phyloP scores from a whole-genome alignment of 768 basidiomycete genomes.

The Suillus clintonianus region DNA sequence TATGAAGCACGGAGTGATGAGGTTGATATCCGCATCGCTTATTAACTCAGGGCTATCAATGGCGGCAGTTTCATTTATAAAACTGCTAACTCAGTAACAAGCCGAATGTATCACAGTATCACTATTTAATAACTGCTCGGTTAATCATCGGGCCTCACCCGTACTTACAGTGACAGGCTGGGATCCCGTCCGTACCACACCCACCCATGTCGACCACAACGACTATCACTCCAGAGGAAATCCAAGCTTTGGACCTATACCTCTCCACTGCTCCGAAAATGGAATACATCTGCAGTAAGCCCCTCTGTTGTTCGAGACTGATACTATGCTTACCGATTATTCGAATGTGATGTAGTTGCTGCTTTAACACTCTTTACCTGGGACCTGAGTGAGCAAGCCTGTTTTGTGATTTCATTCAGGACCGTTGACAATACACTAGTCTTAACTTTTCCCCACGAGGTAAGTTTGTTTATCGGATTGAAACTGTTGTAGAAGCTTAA shows the following conservation, averaged over 20 bases:
- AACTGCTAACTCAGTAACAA: neutral
- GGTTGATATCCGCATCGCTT: neutral
- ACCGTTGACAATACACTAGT: neutral
- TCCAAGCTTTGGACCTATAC: neutral
- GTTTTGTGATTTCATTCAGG: neutral
- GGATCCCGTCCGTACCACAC: neutral
- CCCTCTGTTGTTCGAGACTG: neutral
- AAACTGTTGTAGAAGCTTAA: neutral
- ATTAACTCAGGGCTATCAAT: neutral
- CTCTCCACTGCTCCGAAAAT: neutral
- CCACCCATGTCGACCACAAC: constrained; percentile 1
- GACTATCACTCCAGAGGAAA: neutral
- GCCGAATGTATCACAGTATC: neutral
- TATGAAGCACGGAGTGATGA: neutral
- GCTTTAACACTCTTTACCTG: neutral
- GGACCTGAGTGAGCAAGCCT: constrained; percentile 1
- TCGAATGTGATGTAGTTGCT: neutral
- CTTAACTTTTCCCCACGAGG: constrained; percentile 5
- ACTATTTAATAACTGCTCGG: neutral
- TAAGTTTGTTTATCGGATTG: neutral
- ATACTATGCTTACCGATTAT: too few relatives aligned
- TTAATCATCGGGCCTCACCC: neutral
- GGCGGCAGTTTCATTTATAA: neutral
- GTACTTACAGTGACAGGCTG: neutral
- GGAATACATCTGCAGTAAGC: neutral